Conservation (phyloP, 108 stramenopile species). For the Pelagomonas calceolata region DNA sequence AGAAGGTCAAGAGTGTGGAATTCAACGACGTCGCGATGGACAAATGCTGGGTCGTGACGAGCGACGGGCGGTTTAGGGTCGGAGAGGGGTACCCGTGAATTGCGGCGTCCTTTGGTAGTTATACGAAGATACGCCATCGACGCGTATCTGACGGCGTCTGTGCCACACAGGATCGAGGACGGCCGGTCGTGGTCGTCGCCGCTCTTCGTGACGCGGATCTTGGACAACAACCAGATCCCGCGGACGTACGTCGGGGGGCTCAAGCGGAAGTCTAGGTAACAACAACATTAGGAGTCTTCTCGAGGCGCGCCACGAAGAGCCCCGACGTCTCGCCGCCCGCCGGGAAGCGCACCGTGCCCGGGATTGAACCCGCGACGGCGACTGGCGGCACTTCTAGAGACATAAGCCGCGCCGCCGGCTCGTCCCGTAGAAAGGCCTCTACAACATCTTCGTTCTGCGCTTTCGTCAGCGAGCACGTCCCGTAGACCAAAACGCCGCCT, state of each 20-base stretch:
- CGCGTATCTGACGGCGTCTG: no score
- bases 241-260: not conserved
- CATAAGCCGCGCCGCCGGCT: constrained; percentile 1
- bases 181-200: not conserved
- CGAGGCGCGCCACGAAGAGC: constrained; percentile 2
- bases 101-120: no score
- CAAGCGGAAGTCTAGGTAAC: not conserved
- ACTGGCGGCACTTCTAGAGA: not conserved
- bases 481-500: constrained; percentile 75
- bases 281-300: no score
- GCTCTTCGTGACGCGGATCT: not conserved
- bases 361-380: not conserved
- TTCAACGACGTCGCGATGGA: not conserved
- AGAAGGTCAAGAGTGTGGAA: not conserved
- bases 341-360: constrained; percentile 7
- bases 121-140: no score
- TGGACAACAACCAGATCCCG: not conserved
- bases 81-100: not conserved
- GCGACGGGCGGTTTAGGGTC: not conserved
- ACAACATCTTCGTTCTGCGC: constrained; percentile 80
- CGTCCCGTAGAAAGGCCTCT: constrained; percentile 41
- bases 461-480: constrained; percentile 70
- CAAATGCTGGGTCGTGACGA: not conserved
- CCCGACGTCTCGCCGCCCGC: constrained; percentile 5
- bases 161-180: no score